Evolutionary conservation across 768 basidiomycete species (phyloP).

Genomic region (Boletus speciosus): DNA sequence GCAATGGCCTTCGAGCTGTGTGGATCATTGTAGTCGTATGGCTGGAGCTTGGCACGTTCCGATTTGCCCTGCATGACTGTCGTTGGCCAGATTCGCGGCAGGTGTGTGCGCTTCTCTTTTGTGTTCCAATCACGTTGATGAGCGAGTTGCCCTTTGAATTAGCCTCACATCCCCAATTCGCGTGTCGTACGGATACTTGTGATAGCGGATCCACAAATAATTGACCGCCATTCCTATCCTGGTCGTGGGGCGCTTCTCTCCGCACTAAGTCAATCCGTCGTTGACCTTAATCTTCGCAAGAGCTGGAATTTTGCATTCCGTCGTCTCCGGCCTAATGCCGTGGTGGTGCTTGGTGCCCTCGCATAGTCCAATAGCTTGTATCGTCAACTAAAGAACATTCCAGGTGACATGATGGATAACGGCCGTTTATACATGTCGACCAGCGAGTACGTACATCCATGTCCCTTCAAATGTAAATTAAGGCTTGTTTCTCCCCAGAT

Average conservation of each 20-base stretch:
- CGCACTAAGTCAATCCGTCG: constrained; percentile 58
- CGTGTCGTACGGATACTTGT: constrained; percentile 49
- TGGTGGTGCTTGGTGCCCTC: constrained; percentile 68
- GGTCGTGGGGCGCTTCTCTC: constrained; percentile 52
- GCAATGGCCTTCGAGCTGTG: constrained; percentile 43
- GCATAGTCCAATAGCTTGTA: background rate
- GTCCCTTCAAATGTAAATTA: constrained; percentile 1
- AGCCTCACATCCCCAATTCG: constrained; percentile 19
- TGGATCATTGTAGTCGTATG: constrained; percentile 69
- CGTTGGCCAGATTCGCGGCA: constrained; percentile 55
- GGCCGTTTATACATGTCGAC: constrained; percentile 64
- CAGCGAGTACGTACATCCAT: constrained; percentile 55
- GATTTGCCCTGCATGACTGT: constrained; percentile 45
- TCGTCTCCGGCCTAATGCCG: constrained; percentile 58
- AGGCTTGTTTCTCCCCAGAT: constrained; percentile 46
- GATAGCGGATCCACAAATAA: constrained; percentile 84
- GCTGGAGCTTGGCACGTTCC: constrained; percentile 65
- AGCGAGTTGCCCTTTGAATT: background rate
- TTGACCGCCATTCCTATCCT: constrained; percentile 73
- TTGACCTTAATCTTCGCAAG: constrained; percentile 82
- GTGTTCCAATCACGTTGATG: background rate
- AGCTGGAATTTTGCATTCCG: constrained; percentile 67
- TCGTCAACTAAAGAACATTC: background rate
- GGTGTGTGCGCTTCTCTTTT: constrained; percentile 18
- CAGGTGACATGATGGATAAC: constrained; percentile 82